A percentile compares a stretch with the other conserved stretches of the same genome.
Conservation (phyloP, 2,329 filamentous ascomycete species). For the Magnaporthiopsis rhizophila region DNA sequence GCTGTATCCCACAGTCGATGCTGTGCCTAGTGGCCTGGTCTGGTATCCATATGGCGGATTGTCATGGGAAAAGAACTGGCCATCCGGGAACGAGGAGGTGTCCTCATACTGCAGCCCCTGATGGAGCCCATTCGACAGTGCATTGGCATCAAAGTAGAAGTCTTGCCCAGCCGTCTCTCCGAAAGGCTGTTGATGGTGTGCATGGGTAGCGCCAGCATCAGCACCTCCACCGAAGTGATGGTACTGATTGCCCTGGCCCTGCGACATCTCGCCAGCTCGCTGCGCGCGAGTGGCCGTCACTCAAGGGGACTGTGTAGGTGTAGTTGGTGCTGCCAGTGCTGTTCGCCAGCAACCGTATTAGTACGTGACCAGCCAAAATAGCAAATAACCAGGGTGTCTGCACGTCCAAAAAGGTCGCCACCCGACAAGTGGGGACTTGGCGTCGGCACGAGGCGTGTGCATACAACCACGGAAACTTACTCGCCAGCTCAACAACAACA, state of each 20-base stretch:
- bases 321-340: not conserved
- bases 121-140: not conserved
- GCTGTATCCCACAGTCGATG: not conserved
- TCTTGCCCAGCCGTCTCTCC: not conserved
- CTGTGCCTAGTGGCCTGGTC: not conserved
- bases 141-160: not conserved
- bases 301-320: not conserved
- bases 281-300: not conserved
- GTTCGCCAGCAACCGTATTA: not conserved
- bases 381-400: not conserved
- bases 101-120: not conserved
- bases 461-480: not conserved
- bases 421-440: not conserved
- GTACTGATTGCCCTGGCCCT: slow-evolving; percentile 7
- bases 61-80: not conserved
- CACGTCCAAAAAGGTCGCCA: not conserved
- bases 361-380: not conserved
- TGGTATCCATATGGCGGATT: not conserved
- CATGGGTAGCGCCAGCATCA: slow-evolving; percentile 3
- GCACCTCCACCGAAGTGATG: slow-evolving; percentile 4
- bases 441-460: not conserved
- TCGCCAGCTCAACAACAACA: not conserved
- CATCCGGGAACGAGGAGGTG: not conserved
- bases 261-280: slow-evolving; percentile 3
- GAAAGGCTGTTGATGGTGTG: slow-evolving; percentile 1